Conservation (phyloP, 2,329 filamentous ascomycete genomes). For the Colletotrichum euphorbiae region DNA sequence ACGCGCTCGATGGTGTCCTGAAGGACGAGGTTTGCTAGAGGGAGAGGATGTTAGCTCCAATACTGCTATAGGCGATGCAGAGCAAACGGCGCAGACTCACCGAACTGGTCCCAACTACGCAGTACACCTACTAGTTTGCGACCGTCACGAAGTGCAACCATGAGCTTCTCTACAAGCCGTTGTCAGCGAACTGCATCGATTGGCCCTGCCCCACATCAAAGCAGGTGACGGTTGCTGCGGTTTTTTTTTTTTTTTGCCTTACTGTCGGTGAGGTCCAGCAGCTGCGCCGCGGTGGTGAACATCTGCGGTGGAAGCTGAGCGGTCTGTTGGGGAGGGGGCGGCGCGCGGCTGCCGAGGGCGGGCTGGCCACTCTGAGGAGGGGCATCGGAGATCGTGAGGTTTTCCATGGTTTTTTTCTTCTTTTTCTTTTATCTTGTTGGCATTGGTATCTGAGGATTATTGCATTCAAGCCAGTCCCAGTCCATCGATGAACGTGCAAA, state of each 20-base stretch:
- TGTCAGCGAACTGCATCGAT: slow-evolving; percentile 28
- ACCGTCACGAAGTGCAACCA: slow-evolving; percentile 91
- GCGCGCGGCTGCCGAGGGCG: slow-evolving; percentile 47
- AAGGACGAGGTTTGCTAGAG: slow-evolving; percentile 88
- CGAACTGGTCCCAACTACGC: slow-evolving; percentile 97
- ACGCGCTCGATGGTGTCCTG: slow-evolving; percentile 93
- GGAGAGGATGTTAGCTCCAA: neutral
- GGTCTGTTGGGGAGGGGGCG: slow-evolving; percentile 55
- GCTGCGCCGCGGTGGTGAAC: slow-evolving; percentile 97
- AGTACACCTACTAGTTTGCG: slow-evolving; percentile 93
- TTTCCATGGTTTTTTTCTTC: slow-evolving; percentile 59
- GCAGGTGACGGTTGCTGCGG: slow-evolving; percentile 43
- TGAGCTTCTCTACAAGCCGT: slow-evolving; percentile 82
- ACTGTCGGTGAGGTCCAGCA: slow-evolving; percentile 98
- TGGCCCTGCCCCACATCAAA: neutral
- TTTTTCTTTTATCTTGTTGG: slow-evolving; percentile 28
- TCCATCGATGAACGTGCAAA: slow-evolving; percentile 36
- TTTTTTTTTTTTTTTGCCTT: slow-evolving; percentile 53
- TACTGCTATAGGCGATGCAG: slow-evolving; percentile 13
- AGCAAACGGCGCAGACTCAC: slow-evolving; percentile 63
- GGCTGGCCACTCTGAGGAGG: slow-evolving; percentile 54
- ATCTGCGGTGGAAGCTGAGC: slow-evolving; percentile 88
- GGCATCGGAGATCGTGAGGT: slow-evolving; percentile 62
- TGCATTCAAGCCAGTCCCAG: slow-evolving; percentile 34
- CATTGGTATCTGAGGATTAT: slow-evolving; percentile 38